A percentile compares a stretch with the other conserved stretches of the same genome.
These are phyloP conservation scores for Pichia terricola DNA, from an alignment of 1,139 yeast genomes.

Conservation along the genomic window DNA sequence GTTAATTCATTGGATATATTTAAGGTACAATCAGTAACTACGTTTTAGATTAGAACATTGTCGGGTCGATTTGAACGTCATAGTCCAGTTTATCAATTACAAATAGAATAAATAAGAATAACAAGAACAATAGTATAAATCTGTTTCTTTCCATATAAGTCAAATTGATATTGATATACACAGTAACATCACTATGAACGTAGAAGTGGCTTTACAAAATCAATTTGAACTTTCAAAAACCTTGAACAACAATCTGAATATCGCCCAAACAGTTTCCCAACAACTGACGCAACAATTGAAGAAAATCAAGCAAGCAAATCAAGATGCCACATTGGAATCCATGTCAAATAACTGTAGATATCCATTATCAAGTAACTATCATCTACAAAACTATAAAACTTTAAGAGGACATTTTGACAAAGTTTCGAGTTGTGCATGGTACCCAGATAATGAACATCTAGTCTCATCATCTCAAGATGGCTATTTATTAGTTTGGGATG, in stretches of 20 bases:
- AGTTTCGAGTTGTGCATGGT: slow-evolving; percentile 63
- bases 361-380: slow-evolving; percentile 15
- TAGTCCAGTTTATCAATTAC: no score
- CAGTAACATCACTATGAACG: slow-evolving; percentile 4
- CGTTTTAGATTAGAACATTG: no score
- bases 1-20: no score
- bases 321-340: slow-evolving; percentile 19
- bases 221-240: slow-evolving; percentile 18
- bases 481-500: slow-evolving; percentile 76
- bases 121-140: no score
- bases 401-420: slow-evolving; percentile 72
- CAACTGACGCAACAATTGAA: slow-evolving; percentile 18
- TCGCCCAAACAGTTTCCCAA: slow-evolving; percentile 20
- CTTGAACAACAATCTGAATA: slow-evolving; percentile 15
- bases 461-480: slow-evolving; percentile 85
- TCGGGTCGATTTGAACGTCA: no score
- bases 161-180: no score
- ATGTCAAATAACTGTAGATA: slow-evolving; percentile 20
- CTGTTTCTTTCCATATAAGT: no score
- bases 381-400: slow-evolving; percentile 29
- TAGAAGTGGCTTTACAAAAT: slow-evolving; percentile 12
- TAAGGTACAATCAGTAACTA: no score
- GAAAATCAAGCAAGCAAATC: slow-evolving; percentile 19
- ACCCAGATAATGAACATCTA: slow-evolving; percentile 46
- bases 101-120: no score